Evolutionary conservation across 306 rosid genomes (phyloP).

Genomic region (Mimosa pudica): DNA sequence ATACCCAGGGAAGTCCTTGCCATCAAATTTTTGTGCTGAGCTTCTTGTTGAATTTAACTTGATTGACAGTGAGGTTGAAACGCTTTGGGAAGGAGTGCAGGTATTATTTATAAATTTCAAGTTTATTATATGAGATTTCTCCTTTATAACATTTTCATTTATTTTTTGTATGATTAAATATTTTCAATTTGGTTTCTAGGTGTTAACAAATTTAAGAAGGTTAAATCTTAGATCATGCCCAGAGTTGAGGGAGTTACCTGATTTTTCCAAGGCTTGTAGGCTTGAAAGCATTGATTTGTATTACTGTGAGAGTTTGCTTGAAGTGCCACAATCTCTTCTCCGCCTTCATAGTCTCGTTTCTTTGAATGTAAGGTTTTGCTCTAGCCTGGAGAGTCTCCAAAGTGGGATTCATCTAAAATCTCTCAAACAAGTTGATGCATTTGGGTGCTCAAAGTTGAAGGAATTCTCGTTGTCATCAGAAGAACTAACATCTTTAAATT

Average conservation of each 20-base stretch:
- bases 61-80: accelerated
- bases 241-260: not conserved
- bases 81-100: not conserved
- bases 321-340: not conserved
- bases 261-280: not conserved
- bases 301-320: not conserved
- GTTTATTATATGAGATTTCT: too few species aligned
- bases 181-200: too few species aligned
- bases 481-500: too few species aligned
- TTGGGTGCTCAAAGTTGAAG: not conserved
- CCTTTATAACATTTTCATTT: too few species aligned
- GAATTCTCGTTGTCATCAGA: not conserved
- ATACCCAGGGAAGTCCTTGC: not conserved
- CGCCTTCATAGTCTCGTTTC: not conserved
- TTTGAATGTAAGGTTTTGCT: not conserved
- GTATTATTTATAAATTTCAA: too few species aligned
- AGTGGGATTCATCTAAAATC: not conserved
- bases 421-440: accelerated
- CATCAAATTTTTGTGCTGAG: not conserved
- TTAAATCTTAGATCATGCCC: too few species aligned
- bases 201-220: not conserved
- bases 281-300: not conserved
- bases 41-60: not conserved
- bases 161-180: too few species aligned
- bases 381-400: not conserved